Conservation (phyloP, 768 basidiomycete genomes). For the Mycena filopes region DNA sequence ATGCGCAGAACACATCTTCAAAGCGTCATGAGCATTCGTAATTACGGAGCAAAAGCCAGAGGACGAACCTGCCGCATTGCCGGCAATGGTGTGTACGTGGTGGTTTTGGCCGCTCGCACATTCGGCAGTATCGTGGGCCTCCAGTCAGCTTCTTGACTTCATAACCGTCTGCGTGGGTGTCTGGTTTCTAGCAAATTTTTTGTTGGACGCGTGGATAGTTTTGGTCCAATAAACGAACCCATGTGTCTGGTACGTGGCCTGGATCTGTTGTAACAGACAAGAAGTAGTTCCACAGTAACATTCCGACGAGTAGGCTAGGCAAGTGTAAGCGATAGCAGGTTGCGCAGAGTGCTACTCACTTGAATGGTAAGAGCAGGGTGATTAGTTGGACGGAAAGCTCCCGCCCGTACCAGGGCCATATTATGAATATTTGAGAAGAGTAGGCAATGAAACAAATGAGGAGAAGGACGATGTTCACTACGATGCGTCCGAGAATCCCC, state of each 20-base stretch:
- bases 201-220: not conserved
- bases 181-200: slow-evolving; percentile 68
- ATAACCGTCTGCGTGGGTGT: slow-evolving; percentile 74
- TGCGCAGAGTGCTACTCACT: slow-evolving; percentile 62
- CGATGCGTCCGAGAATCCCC: slow-evolving; percentile 64
- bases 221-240: slow-evolving; percentile 65
- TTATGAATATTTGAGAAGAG: slow-evolving; percentile 88
- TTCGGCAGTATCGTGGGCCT: slow-evolving; percentile 85
- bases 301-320: slow-evolving; percentile 73
- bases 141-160: slow-evolving; percentile 94
- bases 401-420: slow-evolving; percentile 92
- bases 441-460: slow-evolving; percentile 91
- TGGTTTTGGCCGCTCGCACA: slow-evolving; percentile 87
- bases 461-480: slow-evolving; percentile 74
- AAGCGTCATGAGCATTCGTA: slow-evolving; percentile 18
- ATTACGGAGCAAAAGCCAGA: not conserved
- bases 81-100: slow-evolving; percentile 94
- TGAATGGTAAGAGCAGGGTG: slow-evolving; percentile 87
- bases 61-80: slow-evolving; percentile 79
- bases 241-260: slow-evolving; percentile 79
- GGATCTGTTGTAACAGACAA: slow-evolving; percentile 87
- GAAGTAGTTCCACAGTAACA: slow-evolving; percentile 91
- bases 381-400: slow-evolving; percentile 80
- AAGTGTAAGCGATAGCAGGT: slow-evolving; percentile 18
- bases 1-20: slow-evolving; percentile 86